Conservation (phyloP, 805 yeast species). For the Metschnikowia lachancei region DNA sequence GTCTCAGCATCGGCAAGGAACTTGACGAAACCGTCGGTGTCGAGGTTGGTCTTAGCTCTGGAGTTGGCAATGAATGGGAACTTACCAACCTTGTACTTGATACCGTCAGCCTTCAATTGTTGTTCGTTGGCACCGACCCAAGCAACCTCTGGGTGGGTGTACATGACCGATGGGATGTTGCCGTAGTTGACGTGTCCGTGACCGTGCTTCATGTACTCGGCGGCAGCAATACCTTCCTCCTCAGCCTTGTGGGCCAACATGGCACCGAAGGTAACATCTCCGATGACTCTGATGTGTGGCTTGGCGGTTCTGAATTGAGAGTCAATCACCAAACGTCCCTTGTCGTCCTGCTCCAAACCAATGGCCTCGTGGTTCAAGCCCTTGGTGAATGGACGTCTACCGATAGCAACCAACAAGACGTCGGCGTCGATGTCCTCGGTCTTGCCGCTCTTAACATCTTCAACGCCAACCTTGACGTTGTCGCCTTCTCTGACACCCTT, state of each 20-base stretch:
- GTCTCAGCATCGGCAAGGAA: constrained; percentile 95
- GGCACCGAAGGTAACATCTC: constrained; percentile 97
- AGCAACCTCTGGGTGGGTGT: constrained; percentile 98
- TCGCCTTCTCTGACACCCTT: constrained; percentile 89
- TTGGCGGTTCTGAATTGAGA: constrained; percentile 87
- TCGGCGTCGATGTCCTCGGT: constrained; percentile 81
- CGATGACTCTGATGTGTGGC: constrained; percentile 94
- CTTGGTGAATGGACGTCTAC: constrained; percentile 95
- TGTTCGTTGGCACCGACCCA: constrained; percentile 98
- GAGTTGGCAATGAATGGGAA: constrained; percentile 99
- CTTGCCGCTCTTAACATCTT: constrained; percentile 83
- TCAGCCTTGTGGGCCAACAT: constrained; percentile 99
- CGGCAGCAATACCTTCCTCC: constrained; percentile 99
- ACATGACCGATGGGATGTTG: constrained; percentile 98
- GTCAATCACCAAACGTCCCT: constrained; percentile 92
- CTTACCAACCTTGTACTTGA: constrained; percentile 90
- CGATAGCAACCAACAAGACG: constrained; percentile 93
- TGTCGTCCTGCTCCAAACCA: constrained; percentile 87
- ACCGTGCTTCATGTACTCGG: constrained; percentile 87
- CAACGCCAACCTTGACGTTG: constrained; percentile 79
- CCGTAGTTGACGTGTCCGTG: constrained; percentile 98
- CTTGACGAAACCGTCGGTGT: constrained; percentile 97
- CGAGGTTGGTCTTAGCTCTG: constrained; percentile 97
- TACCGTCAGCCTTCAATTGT: constrained; percentile 89
- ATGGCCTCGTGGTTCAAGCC: constrained; percentile 86